Base-by-base conservation (phyloP, 352 stramenopile species). In the Phytophthora constricta region DNA sequence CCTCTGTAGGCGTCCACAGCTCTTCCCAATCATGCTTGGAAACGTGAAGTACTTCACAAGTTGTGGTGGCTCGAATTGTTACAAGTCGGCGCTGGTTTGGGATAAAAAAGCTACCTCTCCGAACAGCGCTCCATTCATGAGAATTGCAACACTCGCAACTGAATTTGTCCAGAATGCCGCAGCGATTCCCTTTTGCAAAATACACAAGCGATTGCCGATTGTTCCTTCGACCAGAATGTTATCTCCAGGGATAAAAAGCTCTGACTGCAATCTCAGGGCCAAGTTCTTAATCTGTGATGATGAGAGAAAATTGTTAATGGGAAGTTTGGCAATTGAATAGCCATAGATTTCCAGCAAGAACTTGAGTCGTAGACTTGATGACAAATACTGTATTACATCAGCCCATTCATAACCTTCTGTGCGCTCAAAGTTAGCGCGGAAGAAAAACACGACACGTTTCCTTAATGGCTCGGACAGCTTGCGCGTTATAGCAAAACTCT, bases 61-160 rank as follows among this genome's bases (percentile, higher is more conserved):
- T 79, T 14, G 70, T 79, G 3, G 67, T 78, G 0, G 82, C 82
- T 34, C 82, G 83, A 3, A 90, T 78, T 0, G 70, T 87, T 20
- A 77, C 80, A 22, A 83, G 72, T 0, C 82, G 79, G 3, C 69
- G 77, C 48, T 90, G 79, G 0, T 62, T 46, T 0, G 77, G 80
- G 5, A 92, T 26, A 47, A 90, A 89, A 58, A 90, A 87, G 70
- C 75, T 11, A 87, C 48, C 56, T 90, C 82, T 3, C 82, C 82
- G 51, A 90, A 90, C 5, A 89, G n/a, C 25, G 73, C 84, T 10
- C 78, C 76, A 46, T 82, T 66, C 33, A 86, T 63, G 3, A 90
- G 57, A 16, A 89, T 58, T 0, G 73, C 76, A 11, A 89, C 70
- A 13, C 56, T 86, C 0, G 71, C 74, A 28, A 64, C 64, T 0